A percentile compares a stretch with the other conserved stretches of the same genome.
Evolutionary conservation across 176 grass and related monocot species (phyloP).

Genomic region (Musa troglodytarum): DNA sequence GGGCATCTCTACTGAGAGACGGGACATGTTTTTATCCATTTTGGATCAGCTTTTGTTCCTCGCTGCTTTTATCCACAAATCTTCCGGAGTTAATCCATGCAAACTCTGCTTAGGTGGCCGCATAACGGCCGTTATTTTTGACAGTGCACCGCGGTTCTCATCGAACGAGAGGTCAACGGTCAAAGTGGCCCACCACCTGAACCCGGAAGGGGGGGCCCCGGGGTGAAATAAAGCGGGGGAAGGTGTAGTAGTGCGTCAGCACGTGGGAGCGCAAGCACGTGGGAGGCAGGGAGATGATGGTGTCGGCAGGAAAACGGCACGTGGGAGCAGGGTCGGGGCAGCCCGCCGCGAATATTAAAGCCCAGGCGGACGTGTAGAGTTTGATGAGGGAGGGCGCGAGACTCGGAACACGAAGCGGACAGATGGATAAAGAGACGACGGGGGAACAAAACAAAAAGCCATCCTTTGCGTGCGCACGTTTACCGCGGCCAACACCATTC

Average conservation of each 20-base stretch:
- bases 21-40: too few relatives aligned
- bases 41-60: too few relatives aligned
- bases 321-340: conserved; percentile 13
- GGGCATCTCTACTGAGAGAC: too few relatives aligned
- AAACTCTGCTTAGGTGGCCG: too few relatives aligned
- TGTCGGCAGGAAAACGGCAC: conserved; percentile 32
- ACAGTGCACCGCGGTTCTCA: too few relatives aligned
- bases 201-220: neutral
- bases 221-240: too few relatives aligned
- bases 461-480: conserved; percentile 18
- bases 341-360: neutral
- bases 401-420: neutral
- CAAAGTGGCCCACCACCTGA: conserved; percentile 5
- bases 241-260: neutral
- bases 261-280: conserved; percentile 4
- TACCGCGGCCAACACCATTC: conserved; percentile 5
- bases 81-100: too few relatives aligned
- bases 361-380: neutral
- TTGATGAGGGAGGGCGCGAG: neutral
- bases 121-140: too few relatives aligned
- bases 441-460: conserved; percentile 6
- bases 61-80: too few relatives aligned
- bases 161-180: neutral
- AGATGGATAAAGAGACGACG: neutral
- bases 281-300: conserved; percentile 31